Conservation (phyloP, 306 rosid species). For the Prunus campanulata region DNA sequence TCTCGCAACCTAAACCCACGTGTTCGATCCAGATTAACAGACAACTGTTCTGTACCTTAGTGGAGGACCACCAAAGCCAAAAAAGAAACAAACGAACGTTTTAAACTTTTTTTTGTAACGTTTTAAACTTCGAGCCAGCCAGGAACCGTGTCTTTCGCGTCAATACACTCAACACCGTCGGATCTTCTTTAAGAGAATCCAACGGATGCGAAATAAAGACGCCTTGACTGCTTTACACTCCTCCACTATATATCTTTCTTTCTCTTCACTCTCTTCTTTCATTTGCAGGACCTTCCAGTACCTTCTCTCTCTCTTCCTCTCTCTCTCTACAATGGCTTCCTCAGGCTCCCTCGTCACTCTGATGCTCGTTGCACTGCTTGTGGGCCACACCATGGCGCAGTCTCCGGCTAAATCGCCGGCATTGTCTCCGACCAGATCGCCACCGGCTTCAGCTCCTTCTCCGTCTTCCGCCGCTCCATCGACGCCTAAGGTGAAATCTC, state of each 20-base stretch:
- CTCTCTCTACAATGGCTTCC: slow-evolving; percentile 35
- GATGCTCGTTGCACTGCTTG: slow-evolving; percentile 34
- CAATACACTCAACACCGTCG: slow-evolving; percentile 4
- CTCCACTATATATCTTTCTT: neutral
- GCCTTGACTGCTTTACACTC: neutral
- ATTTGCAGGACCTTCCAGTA: neutral
- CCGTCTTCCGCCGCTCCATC: slow-evolving; percentile 7
- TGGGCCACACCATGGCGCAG: slow-evolving; percentile 34
- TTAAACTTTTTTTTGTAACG: neutral
- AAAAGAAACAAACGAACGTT: neutral
- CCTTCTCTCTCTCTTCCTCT: neutral
- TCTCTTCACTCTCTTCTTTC: neutral
- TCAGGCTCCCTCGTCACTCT: slow-evolving; percentile 17
- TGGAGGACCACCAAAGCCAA: slow-evolving; percentile 1
- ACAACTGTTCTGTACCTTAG: neutral
- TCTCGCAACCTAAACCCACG: neutral
- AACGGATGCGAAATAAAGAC: neutral
- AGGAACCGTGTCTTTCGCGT: neutral
- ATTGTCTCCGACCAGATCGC: slow-evolving; percentile 27
- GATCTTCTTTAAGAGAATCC: slow-evolving; percentile 7
- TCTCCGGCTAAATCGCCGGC: slow-evolving; percentile 45
- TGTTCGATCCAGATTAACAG: neutral
- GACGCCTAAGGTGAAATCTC: slow-evolving; percentile 28
- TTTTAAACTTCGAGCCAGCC: neutral
- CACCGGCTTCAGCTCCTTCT: slow-evolving; percentile 3